Conservation (phyloP, 495 filamentous ascomycete species). For the Cetradonia linearis region DNA sequence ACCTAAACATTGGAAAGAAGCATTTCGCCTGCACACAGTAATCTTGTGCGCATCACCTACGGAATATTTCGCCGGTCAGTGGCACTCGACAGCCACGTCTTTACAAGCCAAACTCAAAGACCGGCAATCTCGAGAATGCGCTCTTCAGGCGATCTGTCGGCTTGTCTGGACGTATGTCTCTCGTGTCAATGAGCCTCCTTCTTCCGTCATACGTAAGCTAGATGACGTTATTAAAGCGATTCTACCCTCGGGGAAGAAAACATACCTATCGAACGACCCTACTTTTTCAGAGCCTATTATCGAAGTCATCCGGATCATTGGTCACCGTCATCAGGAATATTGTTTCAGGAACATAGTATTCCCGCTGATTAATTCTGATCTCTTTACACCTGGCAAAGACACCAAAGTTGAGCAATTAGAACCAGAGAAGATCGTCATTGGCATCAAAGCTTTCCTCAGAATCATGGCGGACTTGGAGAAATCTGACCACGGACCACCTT, state of each 20-base stretch:
- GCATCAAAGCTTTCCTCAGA: constrained; percentile 83
- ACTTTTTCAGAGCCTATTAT: constrained; percentile 78
- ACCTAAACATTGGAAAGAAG: constrained; percentile 77
- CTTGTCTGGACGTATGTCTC: constrained; percentile 97
- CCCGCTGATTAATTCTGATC: constrained; percentile 84
- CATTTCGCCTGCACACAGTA: constrained; percentile 76
- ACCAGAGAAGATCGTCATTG: constrained; percentile 91
- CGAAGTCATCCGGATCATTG: constrained; percentile 89
- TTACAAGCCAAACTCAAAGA: constrained; percentile 76
- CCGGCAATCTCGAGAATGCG: constrained; percentile 63
- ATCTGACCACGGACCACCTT: constrained; percentile 63
- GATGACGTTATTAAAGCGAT: constrained; percentile 79
- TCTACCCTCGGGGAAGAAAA: constrained; percentile 65
- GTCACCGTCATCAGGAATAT: constrained; percentile 83
- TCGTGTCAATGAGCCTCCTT: constrained; percentile 60
- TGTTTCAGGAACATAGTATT: constrained; percentile 90
- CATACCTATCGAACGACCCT: constrained; percentile 68
- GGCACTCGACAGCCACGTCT: constrained; percentile 67
- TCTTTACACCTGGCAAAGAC: constrained; percentile 68
- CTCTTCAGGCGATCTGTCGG: constrained; percentile 79
- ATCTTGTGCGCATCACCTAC: constrained; percentile 78
- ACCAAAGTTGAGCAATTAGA: constrained; percentile 87
- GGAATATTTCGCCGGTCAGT: constrained; percentile 74
- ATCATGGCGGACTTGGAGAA: constrained; percentile 93
- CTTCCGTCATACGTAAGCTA: constrained; percentile 61